phyloP scores from a whole-genome alignment of 2,329 filamentous ascomycete genomes.

The Onygenales sp. region DNA sequence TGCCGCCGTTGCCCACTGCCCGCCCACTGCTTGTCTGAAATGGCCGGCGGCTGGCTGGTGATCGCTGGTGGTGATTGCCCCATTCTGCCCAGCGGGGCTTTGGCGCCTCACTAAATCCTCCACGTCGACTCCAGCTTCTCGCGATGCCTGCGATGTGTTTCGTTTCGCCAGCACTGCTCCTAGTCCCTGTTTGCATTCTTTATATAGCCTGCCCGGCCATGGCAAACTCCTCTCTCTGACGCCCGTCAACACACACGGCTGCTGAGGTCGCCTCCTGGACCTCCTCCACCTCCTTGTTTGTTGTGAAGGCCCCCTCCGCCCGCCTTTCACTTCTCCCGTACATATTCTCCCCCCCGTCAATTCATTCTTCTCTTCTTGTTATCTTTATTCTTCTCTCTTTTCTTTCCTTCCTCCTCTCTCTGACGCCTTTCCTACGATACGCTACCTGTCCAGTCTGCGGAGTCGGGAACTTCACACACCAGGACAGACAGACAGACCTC shows the following conservation, averaged over 20 bases:
- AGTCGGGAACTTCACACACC: constrained; percentile 1
- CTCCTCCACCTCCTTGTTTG: not conserved
- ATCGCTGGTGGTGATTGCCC: not conserved
- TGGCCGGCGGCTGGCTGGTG: not conserved
- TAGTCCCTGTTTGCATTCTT: too few relatives aligned
- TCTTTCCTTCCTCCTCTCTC: not conserved
- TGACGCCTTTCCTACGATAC: not conserved
- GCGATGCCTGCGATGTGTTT: too few relatives aligned
- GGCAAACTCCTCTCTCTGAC: too few relatives aligned
- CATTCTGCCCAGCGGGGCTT: not conserved
- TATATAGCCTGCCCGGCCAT: too few relatives aligned
- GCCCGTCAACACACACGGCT: too few relatives aligned
- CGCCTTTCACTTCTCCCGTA: not conserved
- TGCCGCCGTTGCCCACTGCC: not conserved
- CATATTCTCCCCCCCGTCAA: not conserved
- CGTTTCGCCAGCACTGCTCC: too few relatives aligned
- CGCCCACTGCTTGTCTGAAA: not conserved
- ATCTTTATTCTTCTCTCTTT: not conserved
- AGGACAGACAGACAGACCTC: not conserved
- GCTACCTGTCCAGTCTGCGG: not conserved
- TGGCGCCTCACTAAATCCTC: not conserved
- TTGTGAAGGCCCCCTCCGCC: not conserved
- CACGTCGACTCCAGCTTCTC: too few relatives aligned
- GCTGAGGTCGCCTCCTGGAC: too few relatives aligned
- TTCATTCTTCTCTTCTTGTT: not conserved